Evolutionary conservation across 192 early-diverging fungal species (phyloP), one percentile per base, ranked within the genome.

Genomic region (Spinellus fusiger): DNA sequence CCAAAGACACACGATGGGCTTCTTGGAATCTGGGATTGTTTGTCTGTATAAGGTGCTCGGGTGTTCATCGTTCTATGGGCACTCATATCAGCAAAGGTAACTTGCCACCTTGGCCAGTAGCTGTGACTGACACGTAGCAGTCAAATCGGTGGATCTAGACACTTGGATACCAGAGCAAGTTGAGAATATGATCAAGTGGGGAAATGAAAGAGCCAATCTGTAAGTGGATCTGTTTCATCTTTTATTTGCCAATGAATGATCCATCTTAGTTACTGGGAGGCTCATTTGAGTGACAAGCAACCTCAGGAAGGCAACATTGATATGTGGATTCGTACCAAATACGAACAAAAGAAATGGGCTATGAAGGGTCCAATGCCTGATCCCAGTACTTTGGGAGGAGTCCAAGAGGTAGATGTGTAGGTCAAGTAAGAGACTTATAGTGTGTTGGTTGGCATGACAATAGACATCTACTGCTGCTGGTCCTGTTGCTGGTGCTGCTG

Each of bases 71-170:
- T 7, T 88, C 85, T 6, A 82, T 93, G 79, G 90, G 90, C 49
- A 89, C 88, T 22, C 90, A 93, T 67, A 90, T 93, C 58, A 84
- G 82, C 44, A 86, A 91, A 87, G 89, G 89, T 89, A 79, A 16
- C 0, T 10, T 29, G 18, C 51, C 9, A 38, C 0, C 10, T 10
- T 47, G 54, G 18, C 10, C 3, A 29, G 40, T 2, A 34, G n/a
- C 18, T 25, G 25, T 61, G 26, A 33, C 28, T 31, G 28, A 44
- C 12, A n/a, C 31, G 40, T 34, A 29, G 53, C 59, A 89, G 90
- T 92, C n/a, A 92, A 92, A 69, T 86, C 84, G 37, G 87, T 89
- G 6, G 90, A 92, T 74, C 70, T 92, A 62, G 88, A 92, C 66
- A 76, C 83, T 33, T 92, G 90, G 90, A 85, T 86, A 29, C 80